Evolutionary conservation across 805 yeast genomes (phyloP).

Genomic region (Saccharomyces mikatae): DNA sequence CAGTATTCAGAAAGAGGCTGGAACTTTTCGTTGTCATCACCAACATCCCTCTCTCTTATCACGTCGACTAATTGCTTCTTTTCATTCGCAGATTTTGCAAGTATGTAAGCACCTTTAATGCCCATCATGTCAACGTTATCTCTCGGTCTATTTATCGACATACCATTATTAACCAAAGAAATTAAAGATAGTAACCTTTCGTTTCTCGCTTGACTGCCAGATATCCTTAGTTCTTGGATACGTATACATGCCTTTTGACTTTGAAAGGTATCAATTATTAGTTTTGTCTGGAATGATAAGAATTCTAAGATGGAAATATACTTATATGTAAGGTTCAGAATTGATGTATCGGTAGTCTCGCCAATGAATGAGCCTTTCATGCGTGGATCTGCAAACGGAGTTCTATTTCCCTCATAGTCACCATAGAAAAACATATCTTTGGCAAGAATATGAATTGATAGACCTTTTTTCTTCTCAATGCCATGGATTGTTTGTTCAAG

Average conservation of each 20-base stretch:
- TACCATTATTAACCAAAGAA: conserved; percentile 15
- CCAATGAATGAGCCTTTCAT: conserved; percentile 46
- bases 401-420: conserved; percentile 50
- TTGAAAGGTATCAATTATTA: conserved; percentile 31
- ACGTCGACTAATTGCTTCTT: conserved; percentile 4
- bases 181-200: conserved; percentile 32
- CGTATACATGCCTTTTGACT: conserved; percentile 4
- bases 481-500: conserved; percentile 17
- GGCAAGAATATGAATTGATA: conserved; percentile 24
- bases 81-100: conserved; percentile 13
- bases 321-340: conserved; percentile 32
- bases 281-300: conserved; percentile 42
- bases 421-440: conserved; percentile 42
- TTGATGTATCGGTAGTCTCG: conserved; percentile 33
- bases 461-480: conserved; percentile 9
- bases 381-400: conserved; percentile 43
- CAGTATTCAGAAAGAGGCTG: neutral
- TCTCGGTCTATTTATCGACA: conserved; percentile 9
- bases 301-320: conserved; percentile 45
- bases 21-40: neutral
- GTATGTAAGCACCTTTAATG: conserved; percentile 14
- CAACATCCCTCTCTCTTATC: neutral
- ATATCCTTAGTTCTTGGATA: conserved; percentile 33
- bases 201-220: conserved; percentile 51
- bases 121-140: conserved; percentile 16